Conservation (phyloP, 2,329 filamentous ascomycete genomes). For the Colletotrichum liriopes region DNA sequence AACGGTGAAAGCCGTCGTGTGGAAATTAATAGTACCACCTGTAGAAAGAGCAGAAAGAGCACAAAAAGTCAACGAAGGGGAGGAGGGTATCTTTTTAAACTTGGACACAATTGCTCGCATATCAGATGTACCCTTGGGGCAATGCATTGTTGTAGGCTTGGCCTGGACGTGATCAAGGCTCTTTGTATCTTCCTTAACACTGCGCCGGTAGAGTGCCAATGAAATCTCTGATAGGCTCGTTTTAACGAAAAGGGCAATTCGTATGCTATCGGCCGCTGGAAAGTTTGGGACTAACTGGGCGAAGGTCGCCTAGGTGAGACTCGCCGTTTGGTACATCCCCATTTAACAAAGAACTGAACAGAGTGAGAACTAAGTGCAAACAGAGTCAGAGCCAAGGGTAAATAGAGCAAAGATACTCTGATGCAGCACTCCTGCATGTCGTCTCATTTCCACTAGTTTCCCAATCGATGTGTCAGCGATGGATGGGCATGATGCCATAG, state of each 20-base stretch:
- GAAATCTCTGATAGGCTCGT: background rate
- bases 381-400: background rate
- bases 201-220: background rate
- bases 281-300: background rate
- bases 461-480: background rate
- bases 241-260: background rate
- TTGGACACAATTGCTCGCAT: too few species aligned
- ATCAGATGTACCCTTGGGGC: too few species aligned
- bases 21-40: background rate
- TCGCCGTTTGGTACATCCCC: background rate
- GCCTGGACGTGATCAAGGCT: too few species aligned
- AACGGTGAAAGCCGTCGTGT: background rate
- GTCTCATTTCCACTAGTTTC: background rate
- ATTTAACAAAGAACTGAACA: background rate
- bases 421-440: background rate
- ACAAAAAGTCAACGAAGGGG: too few species aligned
- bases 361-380: background rate
- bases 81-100: too few species aligned
- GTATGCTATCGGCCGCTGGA: background rate
- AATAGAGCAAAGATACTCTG: too few species aligned
- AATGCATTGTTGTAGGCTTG: too few species aligned
- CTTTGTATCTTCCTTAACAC: too few species aligned
- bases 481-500: background rate
- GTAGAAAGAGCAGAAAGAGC: too few species aligned
- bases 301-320: background rate